phyloP scores from a whole-genome alignment of 1,284 basidiomycete genomes.

The Puccinia hordei region DNA sequence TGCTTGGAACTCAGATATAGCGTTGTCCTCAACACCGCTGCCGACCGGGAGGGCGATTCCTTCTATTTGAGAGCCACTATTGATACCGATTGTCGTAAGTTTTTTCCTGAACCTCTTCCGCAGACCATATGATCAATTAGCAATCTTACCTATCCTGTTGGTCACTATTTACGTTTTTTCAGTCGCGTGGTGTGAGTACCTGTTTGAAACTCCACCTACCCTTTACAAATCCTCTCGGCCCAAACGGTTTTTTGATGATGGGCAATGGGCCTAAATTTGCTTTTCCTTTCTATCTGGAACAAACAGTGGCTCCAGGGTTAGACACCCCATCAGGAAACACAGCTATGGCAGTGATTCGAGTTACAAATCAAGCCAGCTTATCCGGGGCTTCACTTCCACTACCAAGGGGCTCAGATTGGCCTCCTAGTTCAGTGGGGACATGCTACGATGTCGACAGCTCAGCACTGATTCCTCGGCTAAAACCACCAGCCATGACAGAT shows the following conservation, averaged over 20 bases:
- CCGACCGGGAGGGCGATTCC: slow-evolving; percentile 54
- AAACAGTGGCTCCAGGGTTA: slow-evolving; percentile 41
- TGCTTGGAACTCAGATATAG: slow-evolving; percentile 54
- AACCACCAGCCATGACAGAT: not conserved
- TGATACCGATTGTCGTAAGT: slow-evolving; percentile 51
- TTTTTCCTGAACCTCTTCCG: not conserved
- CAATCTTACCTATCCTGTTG: not conserved
- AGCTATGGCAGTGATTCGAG: slow-evolving; percentile 33
- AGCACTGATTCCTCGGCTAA: slow-evolving; percentile 4
- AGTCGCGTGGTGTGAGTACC: slow-evolving; percentile 13
- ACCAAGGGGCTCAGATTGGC: slow-evolving; percentile 35
- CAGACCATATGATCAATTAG: not conserved
- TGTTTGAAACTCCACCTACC: not conserved
- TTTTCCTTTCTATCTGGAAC: slow-evolving; percentile 1
- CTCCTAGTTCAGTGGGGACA: slow-evolving; percentile 15
- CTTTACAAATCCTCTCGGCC: slow-evolving; percentile 45
- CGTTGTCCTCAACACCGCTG: slow-evolving; percentile 56
- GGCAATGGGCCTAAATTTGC: slow-evolving; percentile 20
- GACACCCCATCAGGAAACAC: slow-evolving; percentile 39
- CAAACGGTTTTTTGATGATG: slow-evolving; percentile 11
- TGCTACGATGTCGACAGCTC: slow-evolving; percentile 33
- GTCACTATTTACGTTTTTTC: not conserved
- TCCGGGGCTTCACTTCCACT: not conserved
- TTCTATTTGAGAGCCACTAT: slow-evolving; percentile 58
- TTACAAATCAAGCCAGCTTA: not conserved